phyloP scores from a whole-genome alignment of 2,329 filamentous ascomycete genomes.

The Aaosphaeria arxii region DNA sequence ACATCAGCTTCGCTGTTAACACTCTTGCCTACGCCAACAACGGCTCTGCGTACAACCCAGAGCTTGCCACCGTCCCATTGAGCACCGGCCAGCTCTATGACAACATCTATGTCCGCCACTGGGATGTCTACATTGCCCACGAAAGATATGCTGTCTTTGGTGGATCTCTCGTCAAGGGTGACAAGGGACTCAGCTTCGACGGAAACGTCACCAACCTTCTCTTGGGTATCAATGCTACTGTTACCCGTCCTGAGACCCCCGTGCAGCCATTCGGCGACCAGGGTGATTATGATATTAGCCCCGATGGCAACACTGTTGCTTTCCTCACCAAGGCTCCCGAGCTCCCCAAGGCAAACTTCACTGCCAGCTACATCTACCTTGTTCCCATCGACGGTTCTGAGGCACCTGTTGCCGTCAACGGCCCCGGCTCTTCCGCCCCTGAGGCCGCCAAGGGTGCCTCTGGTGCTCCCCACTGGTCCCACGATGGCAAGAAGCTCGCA shows the following conservation, averaged over 20 bases:
- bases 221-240: slow-evolving; percentile 57
- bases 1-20: slow-evolving; percentile 49
- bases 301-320: slow-evolving; percentile 58
- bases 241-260: slow-evolving; percentile 61
- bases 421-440: slow-evolving; percentile 26
- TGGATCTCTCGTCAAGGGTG: slow-evolving; percentile 51
- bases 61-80: slow-evolving; percentile 55
- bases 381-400: slow-evolving; percentile 63
- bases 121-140: slow-evolving; percentile 70
- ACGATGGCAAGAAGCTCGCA: slow-evolving; percentile 66
- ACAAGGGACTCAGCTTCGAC: slow-evolving; percentile 25
- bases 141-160: slow-evolving; percentile 74
- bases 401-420: slow-evolving; percentile 28
- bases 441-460: slow-evolving; percentile 60
- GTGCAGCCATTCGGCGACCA: slow-evolving; percentile 74
- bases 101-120: slow-evolving; percentile 74
- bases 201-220: slow-evolving; percentile 46
- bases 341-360: slow-evolving; percentile 69
- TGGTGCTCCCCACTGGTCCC: slow-evolving; percentile 67
- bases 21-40: slow-evolving; percentile 62
- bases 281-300: slow-evolving; percentile 72
- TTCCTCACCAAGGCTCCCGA: slow-evolving; percentile 75
- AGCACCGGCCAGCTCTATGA: slow-evolving; percentile 70
- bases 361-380: slow-evolving; percentile 79
- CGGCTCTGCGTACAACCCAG: slow-evolving; percentile 67